A percentile compares a stretch with the other conserved stretches of the same genome.
These are phyloP conservation scores for Corinectria fuckeliana DNA, from an alignment of 2,329 filamentous ascomycete genomes.

Conservation along the genomic window DNA sequence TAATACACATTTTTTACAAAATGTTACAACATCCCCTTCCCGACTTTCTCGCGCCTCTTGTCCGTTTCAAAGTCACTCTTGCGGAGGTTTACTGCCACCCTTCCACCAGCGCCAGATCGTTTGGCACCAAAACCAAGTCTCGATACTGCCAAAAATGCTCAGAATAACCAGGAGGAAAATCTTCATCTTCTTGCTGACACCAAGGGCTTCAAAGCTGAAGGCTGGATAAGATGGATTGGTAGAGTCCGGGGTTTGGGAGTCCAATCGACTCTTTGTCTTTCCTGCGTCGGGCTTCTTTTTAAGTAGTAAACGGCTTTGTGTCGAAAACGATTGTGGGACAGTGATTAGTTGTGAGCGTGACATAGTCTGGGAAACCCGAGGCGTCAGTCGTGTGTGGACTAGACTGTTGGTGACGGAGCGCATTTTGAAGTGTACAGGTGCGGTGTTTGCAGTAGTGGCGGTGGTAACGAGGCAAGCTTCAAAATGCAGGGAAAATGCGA, in stretches of 20 bases:
- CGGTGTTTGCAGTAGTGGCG: background rate
- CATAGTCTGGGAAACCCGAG: background rate
- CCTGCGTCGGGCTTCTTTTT: background rate
- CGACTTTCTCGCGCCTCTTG: background rate
- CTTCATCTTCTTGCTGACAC: constrained; percentile 39
- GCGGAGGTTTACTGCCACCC: background rate
- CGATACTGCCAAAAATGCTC: constrained; percentile 41
- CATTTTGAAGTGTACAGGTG: background rate
- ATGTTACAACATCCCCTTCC: background rate
- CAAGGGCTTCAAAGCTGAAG: constrained; percentile 38
- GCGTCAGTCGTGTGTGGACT: background rate
- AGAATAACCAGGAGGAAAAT: constrained; percentile 34
- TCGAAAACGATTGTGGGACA: background rate
- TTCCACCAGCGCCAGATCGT: constrained; percentile 40
- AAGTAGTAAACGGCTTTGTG: background rate
- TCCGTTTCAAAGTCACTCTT: background rate
- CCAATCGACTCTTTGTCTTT: background rate
- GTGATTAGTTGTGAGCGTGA: background rate
- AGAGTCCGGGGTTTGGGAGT: background rate
- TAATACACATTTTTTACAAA: background rate
- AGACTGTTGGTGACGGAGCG: background rate
- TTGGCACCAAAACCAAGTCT: constrained; percentile 43
- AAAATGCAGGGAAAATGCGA: background rate
- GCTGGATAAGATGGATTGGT: constrained; percentile 29
- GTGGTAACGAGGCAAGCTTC: too few species aligned